These are phyloP conservation scores for Chimonanthus salicifolius DNA, from an alignment of 164 flowering plant species.

Conservation along the genomic window DNA sequence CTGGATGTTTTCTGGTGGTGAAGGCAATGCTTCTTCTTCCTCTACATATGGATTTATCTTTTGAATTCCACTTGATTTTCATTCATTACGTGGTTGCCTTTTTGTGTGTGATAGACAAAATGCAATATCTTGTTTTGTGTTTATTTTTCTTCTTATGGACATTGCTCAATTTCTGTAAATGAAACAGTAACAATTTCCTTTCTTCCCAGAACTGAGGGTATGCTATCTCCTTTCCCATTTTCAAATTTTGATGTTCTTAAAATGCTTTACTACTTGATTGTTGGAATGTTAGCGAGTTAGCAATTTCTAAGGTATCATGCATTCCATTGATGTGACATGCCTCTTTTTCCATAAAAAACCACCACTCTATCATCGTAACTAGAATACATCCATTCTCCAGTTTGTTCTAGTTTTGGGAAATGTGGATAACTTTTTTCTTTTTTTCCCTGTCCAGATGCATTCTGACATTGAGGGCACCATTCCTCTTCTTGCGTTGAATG, in stretches of 20 bases:
- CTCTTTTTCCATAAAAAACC: background rate
- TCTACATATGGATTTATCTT: too few species aligned
- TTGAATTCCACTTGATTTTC: too few species aligned
- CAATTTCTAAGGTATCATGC: background rate
- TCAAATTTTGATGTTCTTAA: background rate
- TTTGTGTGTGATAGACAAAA: too few species aligned
- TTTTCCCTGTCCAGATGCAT: slow-evolving; percentile 21
- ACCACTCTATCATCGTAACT: background rate
- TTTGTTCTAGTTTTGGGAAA: background rate
- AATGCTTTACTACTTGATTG: background rate
- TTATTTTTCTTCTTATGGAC: background rate
- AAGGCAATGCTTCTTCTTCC: background rate
- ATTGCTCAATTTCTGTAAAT: background rate
- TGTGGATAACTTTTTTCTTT: background rate
- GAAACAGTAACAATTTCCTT: background rate
- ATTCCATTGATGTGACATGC: background rate
- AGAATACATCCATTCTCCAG: background rate
- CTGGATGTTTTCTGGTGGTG: background rate
- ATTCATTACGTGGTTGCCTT: too few species aligned
- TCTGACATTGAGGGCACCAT: slow-evolving; percentile 17
- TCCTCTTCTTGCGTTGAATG: slow-evolving; percentile 48
- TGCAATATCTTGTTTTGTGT: background rate
- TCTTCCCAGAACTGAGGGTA: background rate
- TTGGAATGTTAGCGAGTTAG: background rate
- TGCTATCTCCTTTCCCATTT: background rate